Base-by-base conservation (phyloP, 208 protist species). In the Crithidia thermophila region DNA sequence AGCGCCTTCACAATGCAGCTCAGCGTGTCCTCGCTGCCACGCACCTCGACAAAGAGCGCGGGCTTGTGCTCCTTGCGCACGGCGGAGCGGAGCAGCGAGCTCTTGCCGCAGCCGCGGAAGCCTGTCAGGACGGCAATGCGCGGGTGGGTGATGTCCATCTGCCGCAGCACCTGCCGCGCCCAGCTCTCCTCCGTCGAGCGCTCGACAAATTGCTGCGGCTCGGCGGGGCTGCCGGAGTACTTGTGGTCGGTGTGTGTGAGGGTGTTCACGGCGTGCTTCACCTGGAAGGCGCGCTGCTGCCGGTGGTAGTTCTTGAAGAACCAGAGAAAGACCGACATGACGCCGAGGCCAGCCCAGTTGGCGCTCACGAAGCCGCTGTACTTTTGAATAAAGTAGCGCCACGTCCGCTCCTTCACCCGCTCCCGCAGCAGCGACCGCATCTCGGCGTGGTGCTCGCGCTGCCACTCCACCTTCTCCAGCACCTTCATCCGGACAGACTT, bases 51-150 rank as follows among this genome's bases (percentile, higher is more conserved):
- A 37, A 92, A 90, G 49, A 91, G 78, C 3, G 85, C 84, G 0
- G 85, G 79, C 67, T 85, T 90, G 49, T 89, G 84, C 62, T 95
- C 87, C 72, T 91, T 88, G 34, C 78, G 50, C 50, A 90, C 77
- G 20, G 86, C 87, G 16, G 79, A 68, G 42, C 87, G 86, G 20
- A 88, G 70, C 30, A 95, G 61, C 27, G 74, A 63, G 52, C 82
- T 91, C 71, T 90, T 90, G 56, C 84, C 84, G 49, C 81, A 80
- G 14, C 84, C 84, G 27, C 69, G 67, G 37, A 77, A 67, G 16
- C 84, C 84, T 2, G 84, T 90, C 28, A 90, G 42, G 28, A 85
- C 81, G 25, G 73, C 73, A 43, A 95, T 82, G 23, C 90, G 83
- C 3, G 87, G 85, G 59, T 82, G 87, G 0, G 80, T 77, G 58